Evolutionary conservation across 371 early-diverging fungal genomes (phyloP).

Genomic region (Catenaria anguillulae): DNA sequence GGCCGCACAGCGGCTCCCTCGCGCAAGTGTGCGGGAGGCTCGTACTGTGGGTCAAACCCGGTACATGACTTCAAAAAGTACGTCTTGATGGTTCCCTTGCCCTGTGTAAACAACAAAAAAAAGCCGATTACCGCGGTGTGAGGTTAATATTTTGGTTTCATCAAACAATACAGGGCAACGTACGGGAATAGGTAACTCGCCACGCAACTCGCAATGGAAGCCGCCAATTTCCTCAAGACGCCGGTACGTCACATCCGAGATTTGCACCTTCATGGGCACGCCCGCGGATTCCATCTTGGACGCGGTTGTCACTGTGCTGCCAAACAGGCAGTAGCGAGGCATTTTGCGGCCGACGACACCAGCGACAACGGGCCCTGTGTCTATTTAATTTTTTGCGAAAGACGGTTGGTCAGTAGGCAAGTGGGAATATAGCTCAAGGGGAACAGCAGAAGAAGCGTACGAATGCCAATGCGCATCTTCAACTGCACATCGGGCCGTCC

Average conservation of each 20-base stretch:
- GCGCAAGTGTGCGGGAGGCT: no score
- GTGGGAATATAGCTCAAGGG: not conserved
- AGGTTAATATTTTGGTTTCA: no score
- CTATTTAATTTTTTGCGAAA: not conserved
- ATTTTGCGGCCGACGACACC: no score
- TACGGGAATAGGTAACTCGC: constrained; percentile 3
- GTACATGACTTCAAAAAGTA: no score
- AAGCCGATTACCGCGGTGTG: no score
- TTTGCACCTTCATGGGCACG: constrained; percentile 18
- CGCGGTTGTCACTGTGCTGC: constrained; percentile 10
- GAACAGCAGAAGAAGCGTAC: not conserved
- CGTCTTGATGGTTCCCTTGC: no score
- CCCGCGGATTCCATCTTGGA: constrained; percentile 16
- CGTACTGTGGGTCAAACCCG: no score
- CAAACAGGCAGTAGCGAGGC: constrained; percentile 18
- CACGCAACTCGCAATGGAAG: constrained; percentile 10
- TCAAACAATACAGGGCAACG: no score
- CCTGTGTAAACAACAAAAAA: no score
- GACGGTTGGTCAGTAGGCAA: not conserved
- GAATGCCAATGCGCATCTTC: constrained; percentile 19
- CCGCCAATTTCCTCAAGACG: constrained; percentile 18
- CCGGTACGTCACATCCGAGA: constrained; percentile 16
- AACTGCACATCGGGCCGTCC: constrained; percentile 15
- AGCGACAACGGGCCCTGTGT: constrained; percentile 24
- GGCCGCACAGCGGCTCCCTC: no score